Conservation (phyloP, 192 early-diverging fungal species). For the Coemansia sp. region DNA sequence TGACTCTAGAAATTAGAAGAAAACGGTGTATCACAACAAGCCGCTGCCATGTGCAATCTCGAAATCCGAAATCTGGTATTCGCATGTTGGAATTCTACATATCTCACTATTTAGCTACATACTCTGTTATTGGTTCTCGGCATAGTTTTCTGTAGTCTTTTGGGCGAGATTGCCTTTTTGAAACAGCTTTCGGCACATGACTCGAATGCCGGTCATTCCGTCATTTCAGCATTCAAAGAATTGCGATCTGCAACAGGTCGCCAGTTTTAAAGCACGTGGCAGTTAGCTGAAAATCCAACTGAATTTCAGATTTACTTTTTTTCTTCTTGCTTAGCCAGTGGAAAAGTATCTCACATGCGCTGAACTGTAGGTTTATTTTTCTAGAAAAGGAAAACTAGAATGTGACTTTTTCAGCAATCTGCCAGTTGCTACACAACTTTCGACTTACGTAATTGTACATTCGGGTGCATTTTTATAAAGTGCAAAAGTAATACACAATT, state of each 20-base stretch:
- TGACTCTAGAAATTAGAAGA: background rate
- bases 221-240: background rate
- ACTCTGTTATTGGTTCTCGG: too few species aligned
- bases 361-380: background rate
- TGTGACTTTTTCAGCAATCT: background rate
- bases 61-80: too few species aligned
- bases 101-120: too few species aligned
- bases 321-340: background rate
- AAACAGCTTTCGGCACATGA: too few species aligned
- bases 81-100: too few species aligned
- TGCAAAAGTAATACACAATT: too few species aligned
- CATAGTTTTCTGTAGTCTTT: too few species aligned
- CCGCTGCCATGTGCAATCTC: background rate
- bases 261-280: background rate
- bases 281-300: background rate
- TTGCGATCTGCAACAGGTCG: background rate
- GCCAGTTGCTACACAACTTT: too few species aligned
- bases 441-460: too few species aligned
- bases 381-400: background rate
- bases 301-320: background rate
- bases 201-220: background rate
- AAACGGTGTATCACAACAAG: background rate
- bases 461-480: too few species aligned
- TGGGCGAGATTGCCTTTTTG: too few species aligned
- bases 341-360: background rate